Evolutionary conservation across 2,329 filamentous ascomycete genomes (phyloP).

Genomic region (Clonostachys rhizophaga): DNA sequence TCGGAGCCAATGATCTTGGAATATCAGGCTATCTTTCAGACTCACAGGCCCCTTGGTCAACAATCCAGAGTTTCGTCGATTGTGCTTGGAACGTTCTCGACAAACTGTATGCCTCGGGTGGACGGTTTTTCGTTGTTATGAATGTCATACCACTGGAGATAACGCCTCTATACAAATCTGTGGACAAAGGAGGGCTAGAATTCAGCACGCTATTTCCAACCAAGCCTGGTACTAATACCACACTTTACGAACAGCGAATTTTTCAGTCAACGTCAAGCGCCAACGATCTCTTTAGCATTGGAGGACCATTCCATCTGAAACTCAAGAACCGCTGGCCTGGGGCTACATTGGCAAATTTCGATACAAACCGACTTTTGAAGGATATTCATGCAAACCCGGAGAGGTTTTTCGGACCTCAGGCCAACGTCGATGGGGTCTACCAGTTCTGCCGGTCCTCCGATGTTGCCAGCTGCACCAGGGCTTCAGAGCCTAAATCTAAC

Average conservation of each 20-base stretch:
- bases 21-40: constrained; percentile 61
- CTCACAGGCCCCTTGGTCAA: constrained; percentile 52
- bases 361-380: constrained; percentile 59
- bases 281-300: constrained; percentile 44
- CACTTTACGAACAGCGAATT: constrained; percentile 38
- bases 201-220: not conserved
- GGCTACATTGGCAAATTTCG: constrained; percentile 60
- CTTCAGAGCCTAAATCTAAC: too few species aligned
- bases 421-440: too few species aligned
- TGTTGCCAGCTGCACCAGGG: too few species aligned
- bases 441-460: too few species aligned
- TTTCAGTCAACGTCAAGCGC: constrained; percentile 39
- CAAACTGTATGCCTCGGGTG: constrained; percentile 60
- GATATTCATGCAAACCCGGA: constrained; percentile 61
- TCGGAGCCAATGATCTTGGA: constrained; percentile 77
- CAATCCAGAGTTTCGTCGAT: constrained; percentile 59
- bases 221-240: constrained; percentile 27
- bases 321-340: constrained; percentile 46
- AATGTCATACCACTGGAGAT: constrained; percentile 64
- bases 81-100: constrained; percentile 65
- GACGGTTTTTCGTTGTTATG: constrained; percentile 66
- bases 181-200: not conserved
- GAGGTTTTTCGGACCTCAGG: constrained; percentile 20
- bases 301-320: constrained; percentile 37
- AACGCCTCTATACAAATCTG: constrained; percentile 57